Conservation (phyloP, 768 basidiomycete species). For the Sarcodon aspratus region DNA sequence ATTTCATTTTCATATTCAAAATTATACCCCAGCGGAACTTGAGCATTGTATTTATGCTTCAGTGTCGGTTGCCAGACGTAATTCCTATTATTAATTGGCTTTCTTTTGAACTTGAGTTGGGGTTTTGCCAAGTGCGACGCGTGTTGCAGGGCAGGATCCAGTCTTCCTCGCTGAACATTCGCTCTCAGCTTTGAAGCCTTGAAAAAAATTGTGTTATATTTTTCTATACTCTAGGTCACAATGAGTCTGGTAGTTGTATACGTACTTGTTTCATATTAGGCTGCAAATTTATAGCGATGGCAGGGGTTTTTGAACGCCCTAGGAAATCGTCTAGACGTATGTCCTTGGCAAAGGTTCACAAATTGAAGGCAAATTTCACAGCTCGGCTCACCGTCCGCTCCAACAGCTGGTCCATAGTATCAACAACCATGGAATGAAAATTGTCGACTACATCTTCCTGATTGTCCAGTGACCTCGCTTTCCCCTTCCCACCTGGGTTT, state of each 20-base stretch:
- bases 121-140: slow-evolving; percentile 73
- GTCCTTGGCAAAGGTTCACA: slow-evolving; percentile 38
- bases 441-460: slow-evolving; percentile 81
- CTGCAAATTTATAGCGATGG: slow-evolving; percentile 42
- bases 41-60: slow-evolving; percentile 70
- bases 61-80: slow-evolving; percentile 58
- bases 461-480: slow-evolving; percentile 36
- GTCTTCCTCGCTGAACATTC: slow-evolving; percentile 25
- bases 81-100: slow-evolving; percentile 41
- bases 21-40: slow-evolving; percentile 68
- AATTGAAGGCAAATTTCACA: not conserved
- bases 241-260: not conserved
- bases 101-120: slow-evolving; percentile 58
- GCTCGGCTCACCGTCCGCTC: slow-evolving; percentile 61
- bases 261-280: slow-evolving; percentile 7
- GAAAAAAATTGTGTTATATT: not conserved
- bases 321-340: slow-evolving; percentile 70
- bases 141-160: slow-evolving; percentile 59
- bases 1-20: slow-evolving; percentile 21
- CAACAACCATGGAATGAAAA: slow-evolving; percentile 70
- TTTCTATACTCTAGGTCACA: not conserved
- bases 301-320: slow-evolving; percentile 58
- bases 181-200: slow-evolving; percentile 11
- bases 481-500: slow-evolving; percentile 34
- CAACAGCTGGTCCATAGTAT: slow-evolving; percentile 72